These are phyloP conservation scores for Penicillium ucsense DNA, from an alignment of 495 filamentous ascomycete species.

Conservation along the genomic window DNA sequence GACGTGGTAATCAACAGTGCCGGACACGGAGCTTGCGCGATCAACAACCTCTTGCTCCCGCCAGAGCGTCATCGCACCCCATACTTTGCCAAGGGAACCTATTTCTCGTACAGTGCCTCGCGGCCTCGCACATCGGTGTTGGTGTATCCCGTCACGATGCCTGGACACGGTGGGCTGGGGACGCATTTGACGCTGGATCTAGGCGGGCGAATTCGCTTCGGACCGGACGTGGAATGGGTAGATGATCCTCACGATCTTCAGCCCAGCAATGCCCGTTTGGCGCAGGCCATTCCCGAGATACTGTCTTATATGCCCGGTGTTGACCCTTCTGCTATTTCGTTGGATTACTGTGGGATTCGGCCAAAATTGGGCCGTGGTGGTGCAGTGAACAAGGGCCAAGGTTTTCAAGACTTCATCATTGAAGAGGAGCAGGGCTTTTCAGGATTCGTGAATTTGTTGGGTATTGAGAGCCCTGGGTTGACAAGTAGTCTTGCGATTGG, in stretches of 20 bases:
- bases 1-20: constrained; percentile 78
- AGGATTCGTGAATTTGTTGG: constrained; percentile 87
- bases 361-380: constrained; percentile 66
- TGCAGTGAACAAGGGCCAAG: constrained; percentile 47
- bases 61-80: constrained; percentile 43
- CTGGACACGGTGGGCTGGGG: constrained; percentile 74
- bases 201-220: constrained; percentile 77
- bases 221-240: constrained; percentile 94
- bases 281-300: constrained; percentile 65
- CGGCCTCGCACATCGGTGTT: constrained; percentile 60
- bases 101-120: constrained; percentile 73
- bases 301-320: constrained; percentile 67
- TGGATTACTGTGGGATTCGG: constrained; percentile 86
- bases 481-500: constrained; percentile 85
- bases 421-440: constrained; percentile 67
- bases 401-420: constrained; percentile 82
- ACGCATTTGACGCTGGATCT: constrained; percentile 92
- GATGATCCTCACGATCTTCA: constrained; percentile 47
- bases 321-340: constrained; percentile 50
- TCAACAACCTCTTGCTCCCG: constrained; percentile 79
- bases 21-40: constrained; percentile 62
- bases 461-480: constrained; percentile 91
- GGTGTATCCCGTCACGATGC: constrained; percentile 75
- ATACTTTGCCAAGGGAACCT: constrained; percentile 89
- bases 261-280: constrained; percentile 46